Evolutionary conservation across 495 filamentous ascomycete species (phyloP).

Genomic region (Penicillium arizonense): DNA sequence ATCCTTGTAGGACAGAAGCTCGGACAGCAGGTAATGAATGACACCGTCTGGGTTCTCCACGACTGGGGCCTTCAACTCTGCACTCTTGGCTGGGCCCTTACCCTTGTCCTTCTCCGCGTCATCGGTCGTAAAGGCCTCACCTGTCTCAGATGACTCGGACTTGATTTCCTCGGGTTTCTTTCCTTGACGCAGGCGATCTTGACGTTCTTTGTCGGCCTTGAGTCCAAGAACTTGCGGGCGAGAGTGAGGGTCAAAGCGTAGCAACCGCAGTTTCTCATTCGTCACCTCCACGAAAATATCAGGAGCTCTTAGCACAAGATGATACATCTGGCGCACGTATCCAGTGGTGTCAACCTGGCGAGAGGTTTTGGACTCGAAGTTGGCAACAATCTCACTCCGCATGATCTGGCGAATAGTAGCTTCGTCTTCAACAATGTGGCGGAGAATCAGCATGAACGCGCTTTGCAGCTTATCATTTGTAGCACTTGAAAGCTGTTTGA

Average conservation of each 20-base stretch:
- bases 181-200: conserved; percentile 26
- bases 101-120: conserved; percentile 61
- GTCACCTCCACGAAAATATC: conserved; percentile 89
- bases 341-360: conserved; percentile 65
- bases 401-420: conserved; percentile 88
- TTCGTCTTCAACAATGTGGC: conserved; percentile 94
- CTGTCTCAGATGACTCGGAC: conserved; percentile 24
- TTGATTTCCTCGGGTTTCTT: conserved; percentile 33
- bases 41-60: conserved; percentile 95
- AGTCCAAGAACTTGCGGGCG: conserved; percentile 57
- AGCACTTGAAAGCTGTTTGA: conserved; percentile 80
- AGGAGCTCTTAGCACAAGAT: conserved; percentile 79
- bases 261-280: conserved; percentile 76
- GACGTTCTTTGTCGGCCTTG: conserved; percentile 50
- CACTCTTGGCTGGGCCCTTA: conserved; percentile 60
- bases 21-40: conserved; percentile 91
- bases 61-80: conserved; percentile 76
- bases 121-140: conserved; percentile 34
- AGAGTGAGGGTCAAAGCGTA: conserved; percentile 57
- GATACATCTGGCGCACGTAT: conserved; percentile 76
- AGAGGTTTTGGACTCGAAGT: conserved; percentile 63
- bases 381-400: conserved; percentile 80
- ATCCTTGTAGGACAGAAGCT: conserved; percentile 87
- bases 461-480: conserved; percentile 74
- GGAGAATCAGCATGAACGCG: conserved; percentile 80